These are phyloP conservation scores for Botrytis fragariae DNA, from an alignment of 2,329 filamentous ascomycete genomes.

Conservation along the genomic window DNA sequence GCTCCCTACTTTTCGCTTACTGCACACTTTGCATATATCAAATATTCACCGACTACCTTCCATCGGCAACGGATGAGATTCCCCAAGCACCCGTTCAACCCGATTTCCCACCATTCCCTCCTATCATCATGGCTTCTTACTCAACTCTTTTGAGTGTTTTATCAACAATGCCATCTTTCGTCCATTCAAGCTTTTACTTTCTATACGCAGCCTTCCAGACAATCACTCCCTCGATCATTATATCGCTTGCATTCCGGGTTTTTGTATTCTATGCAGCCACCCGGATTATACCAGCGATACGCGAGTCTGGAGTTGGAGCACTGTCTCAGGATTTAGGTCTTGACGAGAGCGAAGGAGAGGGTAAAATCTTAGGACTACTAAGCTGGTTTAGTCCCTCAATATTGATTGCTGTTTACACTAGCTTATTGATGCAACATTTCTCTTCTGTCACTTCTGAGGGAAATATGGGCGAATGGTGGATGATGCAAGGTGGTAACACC, in stretches of 20 bases:
- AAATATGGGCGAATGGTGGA: slow-evolving; percentile 73
- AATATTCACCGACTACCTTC: slow-evolving; percentile 97
- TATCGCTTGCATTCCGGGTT: slow-evolving; percentile 88
- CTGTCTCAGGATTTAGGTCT: slow-evolving; percentile 81
- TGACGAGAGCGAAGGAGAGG: slow-evolving; percentile 81
- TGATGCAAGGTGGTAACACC: slow-evolving; percentile 73
- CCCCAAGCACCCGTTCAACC: slow-evolving; percentile 60
- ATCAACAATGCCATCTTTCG: slow-evolving; percentile 76
- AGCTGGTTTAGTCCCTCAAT: slow-evolving; percentile 96
- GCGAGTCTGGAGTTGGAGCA: slow-evolving; percentile 78
- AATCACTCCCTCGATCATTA: slow-evolving; percentile 92
- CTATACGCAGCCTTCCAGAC: slow-evolving; percentile 90
- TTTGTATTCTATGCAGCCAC: slow-evolving; percentile 95
- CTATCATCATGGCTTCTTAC: slow-evolving; percentile 98
- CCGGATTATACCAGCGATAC: slow-evolving; percentile 90
- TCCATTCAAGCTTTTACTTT: slow-evolving; percentile 81
- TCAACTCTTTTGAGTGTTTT: slow-evolving; percentile 84
- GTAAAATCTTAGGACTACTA: slow-evolving; percentile 74
- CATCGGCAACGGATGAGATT: slow-evolving; percentile 58
- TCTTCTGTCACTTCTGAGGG: slow-evolving; percentile 66
- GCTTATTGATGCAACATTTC: slow-evolving; percentile 92
- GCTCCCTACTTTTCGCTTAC: slow-evolving; percentile 92
- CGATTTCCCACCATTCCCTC: slow-evolving; percentile 94
- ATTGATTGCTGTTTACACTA: slow-evolving; percentile 94
- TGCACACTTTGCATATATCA: slow-evolving; percentile 98